Evolutionary conservation across 2,329 filamentous ascomycete species (phyloP), one percentile per base, ranked within the genome.

Genomic region (Fusarium coicis): DNA sequence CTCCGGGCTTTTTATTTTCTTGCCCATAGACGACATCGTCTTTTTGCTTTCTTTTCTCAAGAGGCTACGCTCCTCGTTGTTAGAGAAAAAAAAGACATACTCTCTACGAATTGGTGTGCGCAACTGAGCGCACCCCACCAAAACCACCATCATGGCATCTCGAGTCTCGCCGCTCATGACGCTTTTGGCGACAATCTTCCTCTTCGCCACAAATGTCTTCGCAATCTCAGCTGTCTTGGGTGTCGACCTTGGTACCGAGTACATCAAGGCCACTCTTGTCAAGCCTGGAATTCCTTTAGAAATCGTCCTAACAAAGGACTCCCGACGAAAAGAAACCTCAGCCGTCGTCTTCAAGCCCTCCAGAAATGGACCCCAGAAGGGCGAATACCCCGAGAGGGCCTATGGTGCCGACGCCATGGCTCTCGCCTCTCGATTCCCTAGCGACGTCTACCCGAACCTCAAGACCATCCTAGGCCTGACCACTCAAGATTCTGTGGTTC

Each of bases 241-340:
- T 72, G 89, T 99, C 78, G 96, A 99, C 83, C 88, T 99, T 61
- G 96, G 96, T 76, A 98, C 96, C 63, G 94, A 97, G 82, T 98
- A 97, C 85, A 93, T 99, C 85, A 99, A 98, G 86, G 96, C 96
- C 34, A 92, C 93, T 19, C 90, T 99, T 46, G 96, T 99, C 70
- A 98, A 98, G 85, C 96, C 96, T 5, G 96, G 96, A 69, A 96
- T 97, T 58, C 96, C 96, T 16, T 93, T 99, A 80, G 96, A 99
- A 76, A 98, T 99, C 74, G 96, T 99, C 81, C 89, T 98, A 63
- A 98, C 95, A 36, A 99, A 98, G 82, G 96, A 99, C 84, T 98
- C 96, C 36, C 93, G 97, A 83, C 93, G 96, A 80, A 99, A 99
- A 87, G 96, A 99, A 82, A 90, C 89, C 30, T 94, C 95, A 4